Base-by-base conservation (phyloP, 805 yeast species). In the Nakazawaea wyomingensis region DNA sequence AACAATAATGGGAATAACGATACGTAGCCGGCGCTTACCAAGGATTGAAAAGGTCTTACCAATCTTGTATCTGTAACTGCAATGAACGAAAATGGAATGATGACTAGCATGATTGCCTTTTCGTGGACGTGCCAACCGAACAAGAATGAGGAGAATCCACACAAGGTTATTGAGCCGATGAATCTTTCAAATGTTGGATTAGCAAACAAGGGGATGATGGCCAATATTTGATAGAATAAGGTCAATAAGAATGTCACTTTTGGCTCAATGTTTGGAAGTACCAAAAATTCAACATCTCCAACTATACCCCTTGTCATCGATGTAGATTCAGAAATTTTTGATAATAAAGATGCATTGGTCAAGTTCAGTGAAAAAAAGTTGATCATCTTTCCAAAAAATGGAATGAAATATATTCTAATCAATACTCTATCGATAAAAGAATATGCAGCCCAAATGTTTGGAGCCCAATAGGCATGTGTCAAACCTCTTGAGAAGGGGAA, bases 41-140 rank as follows among this genome's bases (percentile, higher is more conserved):
- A 67, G 1, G 86, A 69, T 55, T 81, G 75, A 60, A 82, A 93
- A 0, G 91, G 75, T 5, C 79, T 74, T 34, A 90, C 62, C 27
- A 90, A 64, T 43, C 95, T 72, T 46, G 82, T 72, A 55, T 88
- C 96, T 30, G 75, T 69, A 11, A 80, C 70, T 3, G 82, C 84
- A 21, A 90, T 62, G 57, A 93, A 82, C 5, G 93, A 74, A 60
- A 87, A 80, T 1, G 99, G 99, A 51, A 93, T 76, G 7, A 93
- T 84, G 3, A 91, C 82, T 17, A 90, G 61, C 71, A 93, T 72
- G n/a, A 93, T 78, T 0, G 98, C 98, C 71, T 93, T 93, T 62
- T 93, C 99, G 65, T 93, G 99, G 19, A 93, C 99, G 57, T 93
- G 98, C 97, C 98, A 93, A 4, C 99, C 99, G 63, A 93, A 93